Base-by-base conservation (phyloP, 2,329 filamentous ascomycete species). In the Ophiostoma pallidulum region DNA sequence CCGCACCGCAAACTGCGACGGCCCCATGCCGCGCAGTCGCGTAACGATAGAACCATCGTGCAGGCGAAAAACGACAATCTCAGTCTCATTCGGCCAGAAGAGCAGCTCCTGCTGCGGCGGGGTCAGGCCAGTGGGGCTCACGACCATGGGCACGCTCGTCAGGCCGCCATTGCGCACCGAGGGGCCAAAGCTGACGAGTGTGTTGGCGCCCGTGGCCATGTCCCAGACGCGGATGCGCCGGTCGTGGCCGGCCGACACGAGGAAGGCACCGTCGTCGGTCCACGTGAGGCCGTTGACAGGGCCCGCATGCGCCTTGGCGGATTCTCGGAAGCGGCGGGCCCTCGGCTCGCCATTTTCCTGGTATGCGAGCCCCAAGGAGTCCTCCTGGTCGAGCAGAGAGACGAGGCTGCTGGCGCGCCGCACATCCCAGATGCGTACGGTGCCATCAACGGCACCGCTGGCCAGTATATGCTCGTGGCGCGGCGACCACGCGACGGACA, bases 201-300 rank as follows among this genome's bases (percentile, higher is more conserved):
- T 94, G 62, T 97, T 96, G 16, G 84, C 84, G 2, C 89, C 88
- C 0, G 79, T 86, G 0, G 73, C 73, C 2, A 85, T 78, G 60
- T 95, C 77, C 91, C 91, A 97, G 1, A 96, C 86, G 4, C 90
- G 78, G 53, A 97, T 82, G 8, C 84, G 78, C 41, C 86, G 75
- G 61, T 97, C 92, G 49, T 94, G 84, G 0, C 89, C 90, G 2
- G 86, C 77, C 1, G 85, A 88, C 12, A 96, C 72, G 16, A 97
- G 72, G 60, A 84, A 82, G 13, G 70, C 71, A 1, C 88, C 88
- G 59, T 88, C 82, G 51, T 87, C 81, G 1, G 85, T 90, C 88
- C 89, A 97, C 1, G 81, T 73, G 8, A 96, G 69, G 1, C 86
- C 86, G 52, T 95, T 96, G 2, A 94, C 88, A 1, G 87, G 78